These are phyloP conservation scores for Xylariaceae sp. DNA, from an alignment of 2,329 filamentous ascomycete species.

Conservation along the genomic window DNA sequence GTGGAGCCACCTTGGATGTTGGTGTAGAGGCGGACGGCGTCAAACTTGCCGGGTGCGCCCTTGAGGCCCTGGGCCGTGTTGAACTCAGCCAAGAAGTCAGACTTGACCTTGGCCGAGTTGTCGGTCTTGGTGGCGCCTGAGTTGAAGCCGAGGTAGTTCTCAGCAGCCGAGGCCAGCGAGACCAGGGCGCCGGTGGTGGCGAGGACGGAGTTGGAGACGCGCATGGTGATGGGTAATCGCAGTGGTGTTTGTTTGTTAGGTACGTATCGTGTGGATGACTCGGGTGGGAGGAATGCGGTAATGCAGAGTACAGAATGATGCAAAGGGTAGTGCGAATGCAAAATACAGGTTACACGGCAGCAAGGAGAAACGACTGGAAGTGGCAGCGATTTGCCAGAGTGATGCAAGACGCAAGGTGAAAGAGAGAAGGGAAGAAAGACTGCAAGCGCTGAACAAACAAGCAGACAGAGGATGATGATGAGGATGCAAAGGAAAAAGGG, in stretches of 20 bases:
- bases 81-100: constrained; percentile 30
- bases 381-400: too few relatives aligned
- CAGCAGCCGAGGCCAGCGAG: constrained; percentile 22
- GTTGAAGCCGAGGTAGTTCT: constrained; percentile 30
- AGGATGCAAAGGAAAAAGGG: too few relatives aligned
- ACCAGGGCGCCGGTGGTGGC: constrained; percentile 13
- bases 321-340: too few relatives aligned
- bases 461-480: too few relatives aligned
- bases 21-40: constrained; percentile 28
- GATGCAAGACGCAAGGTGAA: too few relatives aligned
- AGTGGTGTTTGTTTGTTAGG: background rate
- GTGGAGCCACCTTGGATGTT: constrained; percentile 21
- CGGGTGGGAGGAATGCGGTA: too few relatives aligned
- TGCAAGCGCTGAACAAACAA: too few relatives aligned
- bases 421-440: too few relatives aligned
- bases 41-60: constrained; percentile 27
- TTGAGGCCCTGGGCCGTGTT: constrained; percentile 27
- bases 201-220: constrained; percentile 14
- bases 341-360: too few relatives aligned
- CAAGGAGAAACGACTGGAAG: too few relatives aligned
- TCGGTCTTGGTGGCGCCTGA: constrained; percentile 29
- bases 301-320: too few relatives aligned
- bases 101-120: constrained; percentile 27
- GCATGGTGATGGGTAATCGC: constrained; percentile 14
- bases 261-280: background rate